Conservation (phyloP, 805 yeast genomes). For the Komagataella pastoris region DNA sequence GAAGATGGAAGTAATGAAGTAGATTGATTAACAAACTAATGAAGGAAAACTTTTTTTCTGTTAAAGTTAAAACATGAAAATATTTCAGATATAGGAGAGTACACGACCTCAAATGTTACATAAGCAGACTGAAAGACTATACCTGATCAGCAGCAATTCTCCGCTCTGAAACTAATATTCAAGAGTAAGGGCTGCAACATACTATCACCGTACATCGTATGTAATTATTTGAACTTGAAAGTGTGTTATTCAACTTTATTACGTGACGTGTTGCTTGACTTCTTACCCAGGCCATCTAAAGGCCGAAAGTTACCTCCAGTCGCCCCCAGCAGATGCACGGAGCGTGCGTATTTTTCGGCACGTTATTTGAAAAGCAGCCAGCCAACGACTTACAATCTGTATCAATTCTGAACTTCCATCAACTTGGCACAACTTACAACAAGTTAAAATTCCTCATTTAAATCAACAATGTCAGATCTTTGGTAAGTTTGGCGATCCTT, state of each 20-base stretch:
- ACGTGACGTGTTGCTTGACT: not conserved
- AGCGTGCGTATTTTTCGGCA: not conserved
- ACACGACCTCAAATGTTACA: not conserved
- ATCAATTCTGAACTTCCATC: not conserved
- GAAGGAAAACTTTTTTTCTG: not conserved
- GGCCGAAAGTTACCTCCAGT: not conserved
- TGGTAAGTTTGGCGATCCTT: slow-evolving; percentile 4
- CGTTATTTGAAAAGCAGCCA: not conserved
- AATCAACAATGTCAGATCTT: slow-evolving; percentile 7
- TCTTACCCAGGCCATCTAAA: not conserved
- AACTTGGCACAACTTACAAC: not conserved
- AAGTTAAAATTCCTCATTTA: not conserved
- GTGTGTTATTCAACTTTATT: no score
- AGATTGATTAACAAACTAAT: not conserved
- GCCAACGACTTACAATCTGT: not conserved
- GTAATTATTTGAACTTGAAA: no score
- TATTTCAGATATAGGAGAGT: not conserved
- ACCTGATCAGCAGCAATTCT: no score
- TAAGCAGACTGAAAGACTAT: not conserved
- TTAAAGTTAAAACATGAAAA: not conserved
- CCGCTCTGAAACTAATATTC: no score
- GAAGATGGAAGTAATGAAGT: slow-evolving; percentile 2
- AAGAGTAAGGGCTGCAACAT: no score
- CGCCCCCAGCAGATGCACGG: not conserved
- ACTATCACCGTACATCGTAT: no score